A percentile compares a stretch with the other conserved stretches of the same genome.
These are phyloP conservation scores for Pseudogymnoascus sp. DNA, from an alignment of 2,329 filamentous ascomycete genomes.

Conservation along the genomic window DNA sequence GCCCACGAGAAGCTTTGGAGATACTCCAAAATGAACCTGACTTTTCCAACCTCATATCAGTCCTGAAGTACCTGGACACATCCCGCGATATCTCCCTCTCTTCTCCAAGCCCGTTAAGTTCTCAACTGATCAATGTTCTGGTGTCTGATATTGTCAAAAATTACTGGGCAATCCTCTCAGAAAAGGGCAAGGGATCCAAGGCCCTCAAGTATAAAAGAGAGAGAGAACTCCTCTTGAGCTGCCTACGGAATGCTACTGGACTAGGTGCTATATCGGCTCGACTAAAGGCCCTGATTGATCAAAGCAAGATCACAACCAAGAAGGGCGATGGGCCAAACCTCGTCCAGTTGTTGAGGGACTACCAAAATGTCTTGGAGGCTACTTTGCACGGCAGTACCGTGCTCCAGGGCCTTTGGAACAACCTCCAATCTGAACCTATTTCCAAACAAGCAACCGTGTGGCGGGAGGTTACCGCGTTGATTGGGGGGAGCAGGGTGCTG, in stretches of 20 bases:
- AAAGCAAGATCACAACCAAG: conserved; percentile 32
- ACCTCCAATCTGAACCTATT: conserved; percentile 31
- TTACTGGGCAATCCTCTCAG: conserved; percentile 64
- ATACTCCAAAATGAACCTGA: conserved; percentile 54
- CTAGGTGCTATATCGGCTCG: conserved; percentile 69
- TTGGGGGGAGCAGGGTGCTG: conserved; percentile 52
- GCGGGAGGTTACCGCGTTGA: conserved; percentile 52
- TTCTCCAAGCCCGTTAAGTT: conserved; percentile 55
- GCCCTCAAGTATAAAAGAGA: conserved; percentile 26
- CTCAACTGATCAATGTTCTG: conserved; percentile 67
- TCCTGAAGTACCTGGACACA: conserved; percentile 43
- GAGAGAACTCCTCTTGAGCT: conserved; percentile 47
- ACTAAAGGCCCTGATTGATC: conserved; percentile 52
- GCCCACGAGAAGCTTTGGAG: conserved; percentile 45
- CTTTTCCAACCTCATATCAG: conserved; percentile 44
- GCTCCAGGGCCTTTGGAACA: conserved; percentile 36
- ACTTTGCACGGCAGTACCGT: conserved; percentile 38
- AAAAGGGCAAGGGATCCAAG: conserved; percentile 24
- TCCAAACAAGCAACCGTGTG: conserved; percentile 45
- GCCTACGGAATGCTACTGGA: conserved; percentile 65
- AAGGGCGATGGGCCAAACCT: conserved; percentile 25
- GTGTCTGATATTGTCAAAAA: conserved; percentile 69
- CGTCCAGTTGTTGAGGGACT: conserved; percentile 31
- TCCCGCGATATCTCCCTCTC: conserved; percentile 45
- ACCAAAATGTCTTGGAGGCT: conserved; percentile 32